Base-by-base conservation (phyloP, 768 basidiomycete species). In the Naganishia vaughanmartiniae region DNA sequence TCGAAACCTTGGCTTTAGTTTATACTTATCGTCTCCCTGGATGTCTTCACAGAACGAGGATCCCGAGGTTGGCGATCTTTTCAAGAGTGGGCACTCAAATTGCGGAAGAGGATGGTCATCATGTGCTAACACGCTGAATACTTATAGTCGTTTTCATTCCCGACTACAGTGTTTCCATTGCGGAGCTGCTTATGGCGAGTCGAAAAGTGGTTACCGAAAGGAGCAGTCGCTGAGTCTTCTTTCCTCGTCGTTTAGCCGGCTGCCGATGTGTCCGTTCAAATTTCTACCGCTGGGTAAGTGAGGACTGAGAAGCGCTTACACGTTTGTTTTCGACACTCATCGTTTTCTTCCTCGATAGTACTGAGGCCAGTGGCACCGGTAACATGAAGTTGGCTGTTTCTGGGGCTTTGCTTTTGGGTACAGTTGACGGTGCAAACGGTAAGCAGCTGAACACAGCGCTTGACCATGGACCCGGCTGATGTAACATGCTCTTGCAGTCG, bases 281-380 rank as follows among this genome's bases (percentile, higher is more conserved):
- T 99, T 81, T 93, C 91, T 28, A 98, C 95, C 17, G 96, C 95
- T 3, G 95, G 95, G 95, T 1, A 93, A 97, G 79, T 83, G n/a
- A n/a, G n/a, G n/a, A n/a, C 83, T 28, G 78, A n/a, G 79, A 78
- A 54, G 82, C 80, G 14, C 70, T 69, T 19, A 66, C 53, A 58
- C 17, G 17, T 15, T 42, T 9, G 21, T 39, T 30, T 14, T 14
- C 88, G 87, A 1, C 89, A 88, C 39, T 90, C 26, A 39, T 12
- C 24, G 10, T 63, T 30, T 36, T 24, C 63, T 72, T 33, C 91
- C 83, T 90, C 91, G 89, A 90, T 90, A 81, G 72, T 46, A 77
- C 56, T 12, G 56, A 67, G 19, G 56, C 69, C 24, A 70, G 71
- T 28, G 74, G 73, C 2, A 75, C 74, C 3, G 71, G 76, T 71